Evolutionary conservation across 1,139 yeast species (phyloP), one percentile per base, ranked within the genome.

Genomic region (Geotrichum citri-aurantii): DNA sequence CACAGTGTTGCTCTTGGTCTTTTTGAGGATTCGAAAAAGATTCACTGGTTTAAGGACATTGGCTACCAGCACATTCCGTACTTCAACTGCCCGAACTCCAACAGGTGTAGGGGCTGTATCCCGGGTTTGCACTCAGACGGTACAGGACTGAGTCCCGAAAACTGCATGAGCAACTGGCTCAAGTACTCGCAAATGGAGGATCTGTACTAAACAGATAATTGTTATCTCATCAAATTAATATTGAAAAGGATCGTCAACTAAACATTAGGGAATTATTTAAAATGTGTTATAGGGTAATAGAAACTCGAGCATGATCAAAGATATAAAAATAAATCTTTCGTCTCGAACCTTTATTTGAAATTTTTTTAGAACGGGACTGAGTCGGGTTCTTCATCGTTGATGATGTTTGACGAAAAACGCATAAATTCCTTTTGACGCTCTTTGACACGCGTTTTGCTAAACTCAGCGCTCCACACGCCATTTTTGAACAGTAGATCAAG

Each of bases 11-110:
- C 92, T 0, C 73, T 89, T 26, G 86, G 85, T 0, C 72, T 90
- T 54, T 88, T 91, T 73, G 88, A 88, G 21, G 90, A 86, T 65
- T 84, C 81, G 65, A 72, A 76, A 14, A 79, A 82, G 61, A 78
- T 90, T 49, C 96, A 90, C 69, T 91, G 96, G 93, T 90, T 90
- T 70, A 80, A 91, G 70, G 97, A 89, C 68, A 84, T 89, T 58
- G 96, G 96, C 0, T 89, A 89, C 69, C 78, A 73, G 63, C 93
- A 86, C 69, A 73, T 73, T 54, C 97, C 97, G 0, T 90, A 87
- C 69, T 74, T 76, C 51, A 84, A 88, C 69, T 88, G 96, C 68
- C 96, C 95, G 8, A 71, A 68, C 56, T 71, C 76, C 17, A 66
- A 67, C 10, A 75, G 73, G 63, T 78, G 80, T 63, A 65, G 63